phyloP scores from a whole-genome alignment of 2,329 filamentous ascomycete genomes.

The Xenosphaeropsis pyriputrescens region DNA sequence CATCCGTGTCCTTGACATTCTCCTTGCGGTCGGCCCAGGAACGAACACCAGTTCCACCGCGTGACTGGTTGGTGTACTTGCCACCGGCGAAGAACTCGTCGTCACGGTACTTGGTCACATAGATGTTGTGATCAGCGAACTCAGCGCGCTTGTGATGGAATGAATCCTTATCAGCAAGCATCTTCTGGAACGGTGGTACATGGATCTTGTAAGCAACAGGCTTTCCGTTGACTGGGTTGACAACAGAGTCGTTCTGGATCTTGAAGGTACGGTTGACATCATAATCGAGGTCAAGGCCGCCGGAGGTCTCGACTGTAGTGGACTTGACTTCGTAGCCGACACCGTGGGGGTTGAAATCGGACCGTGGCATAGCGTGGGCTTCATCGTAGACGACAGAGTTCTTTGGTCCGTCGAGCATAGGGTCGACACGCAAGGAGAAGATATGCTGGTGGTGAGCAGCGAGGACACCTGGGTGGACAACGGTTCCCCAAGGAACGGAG shows the following conservation, averaged over 20 bases:
- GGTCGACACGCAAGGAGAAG: conserved; percentile 51
- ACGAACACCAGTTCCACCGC: conserved; percentile 35
- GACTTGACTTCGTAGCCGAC: conserved; percentile 32
- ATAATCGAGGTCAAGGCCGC: conserved; percentile 30
- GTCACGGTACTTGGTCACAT: conserved; percentile 37
- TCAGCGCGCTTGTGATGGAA: conserved; percentile 34
- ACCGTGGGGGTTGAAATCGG: conserved; percentile 33
- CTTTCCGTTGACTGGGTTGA: conserved; percentile 37
- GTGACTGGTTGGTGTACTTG: conserved; percentile 40
- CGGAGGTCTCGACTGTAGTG: conserved; percentile 29
- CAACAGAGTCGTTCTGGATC: conserved; percentile 35
- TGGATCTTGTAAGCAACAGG: conserved; percentile 40
- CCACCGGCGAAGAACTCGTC: conserved; percentile 36
- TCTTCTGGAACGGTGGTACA: conserved; percentile 39
- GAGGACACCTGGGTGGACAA: conserved; percentile 55
- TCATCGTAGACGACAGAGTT: conserved; percentile 43
- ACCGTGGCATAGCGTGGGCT: conserved; percentile 43
- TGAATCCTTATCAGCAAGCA: conserved; percentile 31
- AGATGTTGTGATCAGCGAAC: conserved; percentile 38
- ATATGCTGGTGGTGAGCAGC: conserved; percentile 65
- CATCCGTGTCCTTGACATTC: conserved; percentile 32
- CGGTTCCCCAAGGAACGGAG: conserved; percentile 50
- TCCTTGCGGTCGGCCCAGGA: conserved; percentile 35
- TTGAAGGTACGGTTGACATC: conserved; percentile 38
- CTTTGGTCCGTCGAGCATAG: conserved; percentile 40